Base-by-base conservation (phyloP, 2,329 filamentous ascomycete genomes). In the Septoria linicola region DNA sequence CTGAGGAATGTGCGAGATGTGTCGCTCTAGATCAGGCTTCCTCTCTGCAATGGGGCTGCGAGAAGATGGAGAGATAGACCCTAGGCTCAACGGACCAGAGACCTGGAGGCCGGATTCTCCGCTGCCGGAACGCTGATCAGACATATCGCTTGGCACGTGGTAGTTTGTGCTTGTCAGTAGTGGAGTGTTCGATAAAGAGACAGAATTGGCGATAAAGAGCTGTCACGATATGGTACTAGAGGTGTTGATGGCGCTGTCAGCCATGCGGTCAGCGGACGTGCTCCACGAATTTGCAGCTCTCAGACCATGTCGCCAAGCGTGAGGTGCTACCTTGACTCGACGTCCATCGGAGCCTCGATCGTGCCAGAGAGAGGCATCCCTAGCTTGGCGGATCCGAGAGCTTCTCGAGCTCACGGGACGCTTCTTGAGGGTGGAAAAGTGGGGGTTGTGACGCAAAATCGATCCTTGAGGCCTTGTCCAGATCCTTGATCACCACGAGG, bases 1-100 rank as follows among this genome's bases (percentile, higher is more conserved):
- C 34, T 48, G 31, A 8, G 51, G 51, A 17, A 53, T 53, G 21
- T 53, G 51, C 23, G 51, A 53, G 17, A 53, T 53, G 51, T 53
- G 51, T 35, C 51, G 51, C 34, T 53, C 51, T 6, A 53, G 40
- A 21, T 40, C 40, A 0, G 45, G 51, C 20, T 53, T 53, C 32
- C 19, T 48, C 7, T 45, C 40, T 19, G 35, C 39, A n/a, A 44
- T 17, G 6, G 50, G 25, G 20, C 40, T 16, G 19, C 44, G 39
- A 6, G 43, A 20, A 14, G 36, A 34, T 3, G 39, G n/a, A 16
- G 39, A 21, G 10, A 20, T 41, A 4, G 39, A 42, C 14, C 27
- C 32, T 11, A 49, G 21, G n/a, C 51, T 25, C 25, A 53, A 25
- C 3, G 41, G 45, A 19, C 37, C 51, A n/a, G 35, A 34, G 7